phyloP scores from a whole-genome alignment of 306 rosid genomes.

The Rosa rugosa region DNA sequence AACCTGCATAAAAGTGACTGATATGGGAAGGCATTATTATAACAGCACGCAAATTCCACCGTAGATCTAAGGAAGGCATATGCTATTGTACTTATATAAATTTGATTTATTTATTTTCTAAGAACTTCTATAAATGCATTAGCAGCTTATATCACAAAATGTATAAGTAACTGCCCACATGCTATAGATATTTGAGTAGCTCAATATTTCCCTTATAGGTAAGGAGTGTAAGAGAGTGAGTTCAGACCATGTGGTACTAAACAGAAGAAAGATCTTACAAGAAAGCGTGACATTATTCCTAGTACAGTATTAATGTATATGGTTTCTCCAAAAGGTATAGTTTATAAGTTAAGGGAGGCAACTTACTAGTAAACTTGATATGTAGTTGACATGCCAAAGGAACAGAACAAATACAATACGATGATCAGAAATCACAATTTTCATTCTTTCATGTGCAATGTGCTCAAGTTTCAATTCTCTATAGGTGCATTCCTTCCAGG shows the following conservation, averaged over 20 bases:
- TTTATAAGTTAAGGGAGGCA: not conserved
- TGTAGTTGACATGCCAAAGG: not conserved
- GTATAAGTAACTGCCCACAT: too few relatives aligned
- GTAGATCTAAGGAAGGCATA: not conserved
- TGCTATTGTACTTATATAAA: not conserved
- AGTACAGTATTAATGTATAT: too few relatives aligned
- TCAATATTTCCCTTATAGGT: not conserved
- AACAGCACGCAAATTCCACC: not conserved
- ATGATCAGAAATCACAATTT: not conserved
- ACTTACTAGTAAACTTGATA: not conserved
- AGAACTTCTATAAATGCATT: too few relatives aligned
- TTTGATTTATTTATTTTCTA: too few relatives aligned
- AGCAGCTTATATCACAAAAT: too few relatives aligned
- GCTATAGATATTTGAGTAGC: not conserved
- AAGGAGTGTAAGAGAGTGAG: not conserved
- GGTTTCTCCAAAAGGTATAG: not conserved
- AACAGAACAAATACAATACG: not conserved
- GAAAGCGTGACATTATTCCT: too few relatives aligned
- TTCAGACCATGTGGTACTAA: constrained; percentile 15
- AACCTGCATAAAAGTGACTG: not conserved
- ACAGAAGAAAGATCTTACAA: too few relatives aligned
- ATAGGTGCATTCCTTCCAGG: not conserved
- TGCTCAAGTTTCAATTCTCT: not conserved
- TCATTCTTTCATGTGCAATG: not conserved
- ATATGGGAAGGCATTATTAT: too few relatives aligned